These are phyloP conservation scores for Tricholomella constricta DNA, from an alignment of 768 basidiomycete genomes.

Conservation along the genomic window DNA sequence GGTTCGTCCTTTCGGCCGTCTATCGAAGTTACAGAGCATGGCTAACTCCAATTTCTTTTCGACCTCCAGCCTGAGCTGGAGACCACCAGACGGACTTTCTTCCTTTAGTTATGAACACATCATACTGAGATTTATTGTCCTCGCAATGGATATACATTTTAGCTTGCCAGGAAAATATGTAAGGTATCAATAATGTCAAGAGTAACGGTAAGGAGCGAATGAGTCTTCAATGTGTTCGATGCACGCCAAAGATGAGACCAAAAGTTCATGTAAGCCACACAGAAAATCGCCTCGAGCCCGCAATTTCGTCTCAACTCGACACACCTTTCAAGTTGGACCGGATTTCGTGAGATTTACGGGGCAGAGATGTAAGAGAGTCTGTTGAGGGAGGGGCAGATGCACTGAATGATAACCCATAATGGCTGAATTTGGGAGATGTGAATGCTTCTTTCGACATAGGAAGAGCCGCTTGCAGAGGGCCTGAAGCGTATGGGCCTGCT, in stretches of 20 bases:
- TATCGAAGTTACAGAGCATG: background rate
- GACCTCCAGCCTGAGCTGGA: conserved; percentile 83
- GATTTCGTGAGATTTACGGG: conserved; percentile 3
- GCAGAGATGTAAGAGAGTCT: conserved; percentile 17
- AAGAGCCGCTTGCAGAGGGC: conserved; percentile 27
- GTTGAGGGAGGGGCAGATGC: conserved; percentile 17
- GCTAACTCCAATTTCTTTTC: conserved; percentile 6
- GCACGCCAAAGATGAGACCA: no score
- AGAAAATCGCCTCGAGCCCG: background rate
- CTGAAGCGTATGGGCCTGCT: conserved; percentile 20
- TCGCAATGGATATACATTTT: background rate
- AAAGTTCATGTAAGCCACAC: background rate
- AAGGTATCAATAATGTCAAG: background rate
- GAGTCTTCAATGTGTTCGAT: background rate
- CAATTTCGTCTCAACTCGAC: background rate
- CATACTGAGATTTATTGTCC: background rate
- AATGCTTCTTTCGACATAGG: conserved; percentile 32
- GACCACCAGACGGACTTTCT: conserved; percentile 87
- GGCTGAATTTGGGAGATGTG: conserved; percentile 30
- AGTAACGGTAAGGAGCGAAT: background rate
- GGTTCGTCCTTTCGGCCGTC: conserved; percentile 43
- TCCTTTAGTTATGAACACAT: conserved; percentile 55
- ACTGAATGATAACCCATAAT: conserved; percentile 29
- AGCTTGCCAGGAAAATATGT: background rate
- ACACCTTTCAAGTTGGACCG: background rate